These are phyloP conservation scores for Rubia yunnanensis DNA, from an alignment of 257 asterid species.

Conservation along the genomic window DNA sequence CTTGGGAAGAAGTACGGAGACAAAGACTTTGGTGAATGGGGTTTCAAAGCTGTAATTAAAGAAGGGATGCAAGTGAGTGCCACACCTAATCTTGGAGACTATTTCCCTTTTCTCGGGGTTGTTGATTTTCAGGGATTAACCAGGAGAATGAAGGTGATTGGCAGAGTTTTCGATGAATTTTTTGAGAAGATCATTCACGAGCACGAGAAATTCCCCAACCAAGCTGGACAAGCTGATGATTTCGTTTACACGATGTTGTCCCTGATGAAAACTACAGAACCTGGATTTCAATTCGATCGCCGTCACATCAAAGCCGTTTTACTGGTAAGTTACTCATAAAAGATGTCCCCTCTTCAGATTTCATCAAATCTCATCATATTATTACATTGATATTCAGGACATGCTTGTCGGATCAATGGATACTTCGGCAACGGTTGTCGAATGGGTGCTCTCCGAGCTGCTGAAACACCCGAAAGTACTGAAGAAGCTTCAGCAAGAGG, in stretches of 20 bases:
- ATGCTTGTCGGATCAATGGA: conserved; percentile 46
- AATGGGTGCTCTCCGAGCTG: conserved; percentile 43
- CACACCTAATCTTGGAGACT: conserved; percentile 41
- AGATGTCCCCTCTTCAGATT: background rate
- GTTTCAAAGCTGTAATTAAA: conserved; percentile 34
- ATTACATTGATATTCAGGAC: conserved; percentile 26
- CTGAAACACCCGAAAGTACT: conserved; percentile 31
- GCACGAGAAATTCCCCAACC: background rate
- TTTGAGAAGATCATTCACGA: conserved; percentile 2
- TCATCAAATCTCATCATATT: background rate
- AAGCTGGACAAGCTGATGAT: background rate
- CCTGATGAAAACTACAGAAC: conserved; percentile 9
- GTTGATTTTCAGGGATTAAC: conserved; percentile 16
- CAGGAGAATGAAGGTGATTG: background rate
- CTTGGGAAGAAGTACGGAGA: conserved; percentile 43
- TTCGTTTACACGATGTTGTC: conserved; percentile 12
- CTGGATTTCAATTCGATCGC: conserved; percentile 13
- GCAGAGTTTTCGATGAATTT: conserved; percentile 15
- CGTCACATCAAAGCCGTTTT: conserved; percentile 22
- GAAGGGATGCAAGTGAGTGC: conserved; percentile 33
- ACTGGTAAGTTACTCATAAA: conserved; percentile 12
- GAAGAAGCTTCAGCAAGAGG: conserved; percentile 35
- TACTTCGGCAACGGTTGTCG: conserved; percentile 36
- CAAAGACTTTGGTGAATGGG: conserved; percentile 38
- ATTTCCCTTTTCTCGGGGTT: conserved; percentile 29